phyloP scores from a whole-genome alignment of 805 yeast species.

The Yamadazyma nakazawae region DNA sequence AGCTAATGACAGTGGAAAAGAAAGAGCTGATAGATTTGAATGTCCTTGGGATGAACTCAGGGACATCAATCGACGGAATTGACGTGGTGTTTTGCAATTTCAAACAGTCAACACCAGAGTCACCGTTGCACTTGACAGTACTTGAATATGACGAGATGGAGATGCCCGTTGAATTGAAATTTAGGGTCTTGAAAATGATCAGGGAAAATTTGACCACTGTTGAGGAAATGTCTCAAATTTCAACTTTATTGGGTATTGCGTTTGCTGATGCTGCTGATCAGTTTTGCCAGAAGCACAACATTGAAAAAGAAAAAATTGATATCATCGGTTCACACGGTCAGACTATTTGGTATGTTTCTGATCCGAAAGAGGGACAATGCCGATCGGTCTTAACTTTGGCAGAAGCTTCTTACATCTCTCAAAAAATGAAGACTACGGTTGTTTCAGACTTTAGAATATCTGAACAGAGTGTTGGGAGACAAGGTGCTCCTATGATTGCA shows the following conservation, averaged over 20 bases:
- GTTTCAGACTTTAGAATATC: slow-evolving; percentile 21
- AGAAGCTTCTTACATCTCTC: slow-evolving; percentile 19
- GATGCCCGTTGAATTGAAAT: slow-evolving; percentile 10
- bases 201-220: slow-evolving; percentile 12
- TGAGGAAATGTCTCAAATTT: slow-evolving; percentile 13
- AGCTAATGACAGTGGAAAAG: too few species aligned
- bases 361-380: slow-evolving; percentile 10
- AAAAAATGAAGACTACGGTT: slow-evolving; percentile 15
- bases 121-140: slow-evolving; percentile 11
- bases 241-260: slow-evolving; percentile 11
- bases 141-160: slow-evolving; percentile 13
- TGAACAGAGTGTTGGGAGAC: slow-evolving; percentile 24
- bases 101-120: slow-evolving; percentile 6
- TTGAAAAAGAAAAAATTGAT: slow-evolving; percentile 13
- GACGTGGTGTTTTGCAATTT: slow-evolving; percentile 14
- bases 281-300: slow-evolving; percentile 8
- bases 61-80: slow-evolving; percentile 16
- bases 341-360: slow-evolving; percentile 21
- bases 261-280: slow-evolving; percentile 11
- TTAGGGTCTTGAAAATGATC: slow-evolving; percentile 8
- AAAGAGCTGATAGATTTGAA: slow-evolving; percentile 6
- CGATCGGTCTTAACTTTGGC: slow-evolving; percentile 20
- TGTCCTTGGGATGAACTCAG: slow-evolving; percentile 13
- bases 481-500: slow-evolving; percentile 24
- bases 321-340: slow-evolving; percentile 24